Evolutionary conservation across 108 stramenopile species (phyloP).

Genomic region (Aureococcus anophagefferens): DNA sequence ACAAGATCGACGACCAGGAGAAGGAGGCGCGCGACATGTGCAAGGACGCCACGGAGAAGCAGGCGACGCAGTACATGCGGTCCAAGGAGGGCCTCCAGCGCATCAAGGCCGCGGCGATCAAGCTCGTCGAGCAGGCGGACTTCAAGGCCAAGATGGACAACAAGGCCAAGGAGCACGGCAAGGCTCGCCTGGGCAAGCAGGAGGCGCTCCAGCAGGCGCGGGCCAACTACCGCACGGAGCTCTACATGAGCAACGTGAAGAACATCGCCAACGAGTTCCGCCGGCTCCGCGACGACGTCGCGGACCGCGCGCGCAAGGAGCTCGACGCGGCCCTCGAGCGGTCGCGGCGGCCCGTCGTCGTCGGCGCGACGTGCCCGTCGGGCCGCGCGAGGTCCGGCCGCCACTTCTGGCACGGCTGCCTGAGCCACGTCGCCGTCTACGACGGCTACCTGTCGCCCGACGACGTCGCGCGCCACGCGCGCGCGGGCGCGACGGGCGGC

Average conservation of each 20-base stretch:
- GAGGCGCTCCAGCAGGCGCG: constrained; percentile 33
- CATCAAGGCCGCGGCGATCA: constrained; percentile 21
- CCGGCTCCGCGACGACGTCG: constrained; percentile 25
- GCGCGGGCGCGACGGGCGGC: constrained; percentile 9
- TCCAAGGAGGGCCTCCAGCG: constrained; percentile 30
- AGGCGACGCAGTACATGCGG: constrained; percentile 27
- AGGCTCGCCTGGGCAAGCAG: constrained; percentile 18
- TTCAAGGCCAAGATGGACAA: constrained; percentile 25
- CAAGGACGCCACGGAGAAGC: constrained; percentile 25
- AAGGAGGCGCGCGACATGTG: constrained; percentile 2
- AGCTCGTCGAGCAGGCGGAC: constrained; percentile 29
- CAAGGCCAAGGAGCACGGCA: constrained; percentile 30
- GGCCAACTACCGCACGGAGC: constrained; percentile 27
- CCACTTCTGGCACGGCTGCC: constrained; percentile 29
- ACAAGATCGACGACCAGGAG: constrained; percentile 1
- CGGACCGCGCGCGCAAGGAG: constrained; percentile 19
- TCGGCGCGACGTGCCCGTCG: constrained; percentile 29
- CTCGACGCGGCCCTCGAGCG: constrained; percentile 22
- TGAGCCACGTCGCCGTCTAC: constrained; percentile 42
- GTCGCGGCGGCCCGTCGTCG: constrained; percentile 22
- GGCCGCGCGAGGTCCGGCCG: constrained; percentile 23
- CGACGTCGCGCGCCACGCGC: constrained; percentile 19
- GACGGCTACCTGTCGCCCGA: constrained; percentile 17
- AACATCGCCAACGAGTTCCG: constrained; percentile 25
- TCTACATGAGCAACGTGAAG: constrained; percentile 34